These are phyloP conservation scores for Heliamphora pulchella DNA, from an alignment of 179 eudicot species.

Conservation along the genomic window DNA sequence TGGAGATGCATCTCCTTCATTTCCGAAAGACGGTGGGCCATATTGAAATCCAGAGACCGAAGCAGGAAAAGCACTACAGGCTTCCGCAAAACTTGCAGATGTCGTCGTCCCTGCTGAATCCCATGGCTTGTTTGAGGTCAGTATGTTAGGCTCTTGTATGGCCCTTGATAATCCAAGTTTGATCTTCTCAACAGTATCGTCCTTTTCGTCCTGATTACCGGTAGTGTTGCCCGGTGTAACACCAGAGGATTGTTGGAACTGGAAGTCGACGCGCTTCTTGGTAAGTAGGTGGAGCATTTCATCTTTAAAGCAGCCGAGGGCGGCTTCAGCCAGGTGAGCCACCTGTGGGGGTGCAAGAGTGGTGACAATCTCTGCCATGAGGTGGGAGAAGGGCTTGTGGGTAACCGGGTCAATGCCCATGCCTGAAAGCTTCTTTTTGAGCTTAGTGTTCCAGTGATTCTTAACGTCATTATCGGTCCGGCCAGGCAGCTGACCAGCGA, in stretches of 20 bases:
- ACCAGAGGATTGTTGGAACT: constrained; percentile 37
- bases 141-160: constrained; percentile 52
- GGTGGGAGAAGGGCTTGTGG: constrained; percentile 94
- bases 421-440: constrained; percentile 86
- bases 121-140: constrained; percentile 50
- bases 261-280: constrained; percentile 64
- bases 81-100: constrained; percentile 24
- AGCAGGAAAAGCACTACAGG: constrained; percentile 26
- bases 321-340: constrained; percentile 83
- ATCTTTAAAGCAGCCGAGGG: constrained; percentile 91
- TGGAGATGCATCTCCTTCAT: constrained; percentile 61
- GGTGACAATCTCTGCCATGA: constrained; percentile 82
- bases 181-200: constrained; percentile 61
- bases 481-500: constrained; percentile 89
- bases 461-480: constrained; percentile 95
- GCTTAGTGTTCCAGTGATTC: constrained; percentile 96
- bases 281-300: constrained; percentile 96
- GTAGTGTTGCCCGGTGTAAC: constrained; percentile 19
- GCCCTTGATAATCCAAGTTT: constrained; percentile 70
- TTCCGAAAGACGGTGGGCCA: constrained; percentile 39
- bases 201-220: constrained; percentile 42
- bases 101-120: constrained; percentile 34
- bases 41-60: constrained; percentile 39
- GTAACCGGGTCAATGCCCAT: constrained; percentile 98
- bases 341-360: constrained; percentile 83